Conservation (phyloP, 2,329 filamentous ascomycete species). For the Colletotrichum cereale region DNA sequence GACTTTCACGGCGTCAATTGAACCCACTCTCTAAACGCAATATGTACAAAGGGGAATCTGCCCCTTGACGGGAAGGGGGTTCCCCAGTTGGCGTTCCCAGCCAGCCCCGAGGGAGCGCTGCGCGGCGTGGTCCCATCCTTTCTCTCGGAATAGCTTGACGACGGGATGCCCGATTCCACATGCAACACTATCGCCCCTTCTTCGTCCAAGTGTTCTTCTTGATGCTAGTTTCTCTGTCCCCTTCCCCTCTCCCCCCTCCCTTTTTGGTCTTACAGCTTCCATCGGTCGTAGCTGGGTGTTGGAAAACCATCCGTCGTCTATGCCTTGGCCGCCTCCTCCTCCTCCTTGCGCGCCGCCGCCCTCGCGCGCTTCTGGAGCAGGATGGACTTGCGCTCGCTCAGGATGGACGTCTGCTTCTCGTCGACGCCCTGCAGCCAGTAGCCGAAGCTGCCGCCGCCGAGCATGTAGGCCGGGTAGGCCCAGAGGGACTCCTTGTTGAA, state of each 20-base stretch:
- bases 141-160: neutral
- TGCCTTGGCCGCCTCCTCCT: conserved; percentile 53
- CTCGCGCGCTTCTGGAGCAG: conserved; percentile 92
- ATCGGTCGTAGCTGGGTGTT: neutral
- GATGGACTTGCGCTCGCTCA: conserved; percentile 82
- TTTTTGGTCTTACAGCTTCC: neutral
- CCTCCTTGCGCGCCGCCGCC: conserved; percentile 54
- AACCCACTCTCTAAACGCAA: conserved; percentile 21
- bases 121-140: neutral
- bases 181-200: neutral
- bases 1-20: conserved; percentile 37
- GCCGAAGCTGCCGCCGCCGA: conserved; percentile 89
- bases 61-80: neutral
- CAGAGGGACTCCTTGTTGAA: conserved; percentile 87
- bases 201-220: neutral
- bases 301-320: neutral
- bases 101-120: neutral
- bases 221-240: neutral
- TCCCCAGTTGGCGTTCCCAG: neutral
- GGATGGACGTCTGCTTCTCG: conserved; percentile 80
- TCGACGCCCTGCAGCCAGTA: conserved; percentile 97
- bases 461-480: conserved; percentile 91
- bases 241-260: neutral
- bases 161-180: neutral
- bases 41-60: conserved; percentile 28